phyloP scores from a whole-genome alignment of 2,329 filamentous ascomycete genomes.

The Cephalotrichum gorgonifer region DNA sequence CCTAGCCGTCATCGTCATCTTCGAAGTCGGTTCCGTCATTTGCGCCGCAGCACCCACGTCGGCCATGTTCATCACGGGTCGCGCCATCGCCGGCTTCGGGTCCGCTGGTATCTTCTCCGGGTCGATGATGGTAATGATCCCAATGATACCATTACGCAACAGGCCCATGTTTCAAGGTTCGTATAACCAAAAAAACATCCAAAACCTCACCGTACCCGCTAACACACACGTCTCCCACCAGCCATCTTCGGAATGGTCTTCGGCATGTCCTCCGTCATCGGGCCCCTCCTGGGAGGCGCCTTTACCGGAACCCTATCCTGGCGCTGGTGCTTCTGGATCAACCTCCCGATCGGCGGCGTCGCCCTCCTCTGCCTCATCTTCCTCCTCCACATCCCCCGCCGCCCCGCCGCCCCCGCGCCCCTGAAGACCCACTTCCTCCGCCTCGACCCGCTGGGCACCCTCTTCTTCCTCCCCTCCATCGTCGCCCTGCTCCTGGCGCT shows the following conservation, averaged over 20 bases:
- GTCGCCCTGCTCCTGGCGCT: conserved; percentile 51
- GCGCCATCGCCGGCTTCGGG: conserved; percentile 45
- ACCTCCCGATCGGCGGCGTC: conserved; percentile 44
- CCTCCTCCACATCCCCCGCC: conserved; percentile 23
- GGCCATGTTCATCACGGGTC: conserved; percentile 42
- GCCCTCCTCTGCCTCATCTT: conserved; percentile 37
- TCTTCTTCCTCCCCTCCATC: conserved; percentile 48
- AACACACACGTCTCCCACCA: conserved; percentile 9
- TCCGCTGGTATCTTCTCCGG: conserved; percentile 49
- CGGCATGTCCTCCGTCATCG: conserved; percentile 41
- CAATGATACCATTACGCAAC: conserved; percentile 48
- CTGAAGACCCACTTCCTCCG: conserved; percentile 34
- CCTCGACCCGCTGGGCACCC: conserved; percentile 48
- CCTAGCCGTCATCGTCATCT: conserved; percentile 35
- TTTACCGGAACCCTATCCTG: conserved; percentile 38
- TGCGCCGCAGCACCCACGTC: conserved; percentile 46
- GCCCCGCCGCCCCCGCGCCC: conserved; percentile 12
- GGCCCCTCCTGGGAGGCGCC: conserved; percentile 42
- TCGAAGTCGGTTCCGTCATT: conserved; percentile 42
- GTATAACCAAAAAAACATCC: neutral
- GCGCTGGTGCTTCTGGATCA: conserved; percentile 52
- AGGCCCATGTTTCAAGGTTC: conserved; percentile 45
- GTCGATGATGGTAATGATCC: conserved; percentile 44
- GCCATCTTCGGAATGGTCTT: conserved; percentile 44
- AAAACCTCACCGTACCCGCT: neutral